Evolutionary conservation across 345 rosid genomes (phyloP).

Genomic region (Syzygium aromaticum): DNA sequence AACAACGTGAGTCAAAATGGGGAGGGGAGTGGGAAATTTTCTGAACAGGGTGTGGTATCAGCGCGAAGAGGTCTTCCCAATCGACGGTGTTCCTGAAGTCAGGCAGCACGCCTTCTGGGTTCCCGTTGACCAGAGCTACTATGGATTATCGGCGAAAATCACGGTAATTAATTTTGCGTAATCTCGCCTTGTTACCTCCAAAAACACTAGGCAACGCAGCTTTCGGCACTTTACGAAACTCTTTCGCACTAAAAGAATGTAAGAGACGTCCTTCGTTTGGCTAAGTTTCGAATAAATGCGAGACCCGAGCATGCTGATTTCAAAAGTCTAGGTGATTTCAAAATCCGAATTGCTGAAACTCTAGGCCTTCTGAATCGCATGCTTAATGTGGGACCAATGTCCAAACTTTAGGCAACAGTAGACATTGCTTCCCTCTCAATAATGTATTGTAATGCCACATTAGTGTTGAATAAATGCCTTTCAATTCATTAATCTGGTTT

Average conservation of each 20-base stretch:
- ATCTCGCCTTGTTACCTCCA: neutral
- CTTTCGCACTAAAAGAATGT: neutral
- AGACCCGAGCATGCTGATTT: neutral
- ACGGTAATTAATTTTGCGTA: slow-evolving; percentile 16
- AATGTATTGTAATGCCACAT: no score
- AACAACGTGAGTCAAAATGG: neutral
- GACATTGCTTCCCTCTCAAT: no score
- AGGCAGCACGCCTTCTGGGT: slow-evolving; percentile 60
- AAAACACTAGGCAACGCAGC: neutral
- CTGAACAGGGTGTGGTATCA: slow-evolving; percentile 63
- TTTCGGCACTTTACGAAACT: neutral
- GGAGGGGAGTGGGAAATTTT: slow-evolving; percentile 17
- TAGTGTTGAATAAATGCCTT: neutral
- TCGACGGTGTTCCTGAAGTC: slow-evolving; percentile 55
- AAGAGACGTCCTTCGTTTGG: no score
- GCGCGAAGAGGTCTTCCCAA: slow-evolving; percentile 63
- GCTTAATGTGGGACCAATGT: neutral
- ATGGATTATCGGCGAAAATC: slow-evolving; percentile 23
- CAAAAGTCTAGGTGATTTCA: neutral
- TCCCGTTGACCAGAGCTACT: slow-evolving; percentile 43
- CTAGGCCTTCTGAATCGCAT: neutral
- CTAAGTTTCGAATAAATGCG: no score
- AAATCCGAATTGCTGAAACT: neutral
- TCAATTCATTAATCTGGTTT: neutral
- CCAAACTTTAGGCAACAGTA: neutral